Base-by-base conservation (phyloP, 148 eudicot genomes). In the Nepenthes gracilis region DNA sequence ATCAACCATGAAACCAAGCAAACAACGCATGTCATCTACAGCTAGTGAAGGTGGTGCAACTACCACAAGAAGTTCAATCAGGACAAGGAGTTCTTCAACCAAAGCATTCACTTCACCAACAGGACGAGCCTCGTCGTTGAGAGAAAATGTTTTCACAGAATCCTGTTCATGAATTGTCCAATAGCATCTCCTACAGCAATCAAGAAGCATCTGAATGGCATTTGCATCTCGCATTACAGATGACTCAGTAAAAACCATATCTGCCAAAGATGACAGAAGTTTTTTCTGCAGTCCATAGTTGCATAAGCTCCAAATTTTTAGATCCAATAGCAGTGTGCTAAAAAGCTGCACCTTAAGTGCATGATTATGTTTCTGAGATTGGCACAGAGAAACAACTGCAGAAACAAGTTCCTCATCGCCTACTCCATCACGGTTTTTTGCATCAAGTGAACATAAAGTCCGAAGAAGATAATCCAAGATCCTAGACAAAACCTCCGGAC, bases 171-270 rank as follows among this genome's bases (percentile, higher is more conserved):
- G 81, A 37, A 80, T 70, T 34, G 78, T 81, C 99, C 99, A 94
- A 77, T 94, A 89, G 71, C 99, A 94, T 74, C 84, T 74, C 78
- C 99, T 83, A 70, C 97, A 94, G 65, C 97, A 97, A 86, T 94
- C 99, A 60, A 94, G 92, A 69, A 94, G 97, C 83, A 80, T 83
- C 78, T 94, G 99, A 72, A 94, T 89, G 65, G 95, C 97, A 79
- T 86, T 94, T 55, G 97, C 99, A 72, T 94, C 99, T 50, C 99
- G 81, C 99, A 94, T 82, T 15, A 89, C 92, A 60, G 95, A 81
- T 58, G 99, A 81, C 78, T 89, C 95, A 1, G 97, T 86, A 72
- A 94, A 86, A 61, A 94, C 97, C 95, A 89, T 94, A 75, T 94
- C 99, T 40, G 97, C 97, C 75, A 94, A 85, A 60, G 99, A 94